phyloP scores from a whole-genome alignment of 2,329 filamentous ascomycete genomes.

The Talaromyces sp. region DNA sequence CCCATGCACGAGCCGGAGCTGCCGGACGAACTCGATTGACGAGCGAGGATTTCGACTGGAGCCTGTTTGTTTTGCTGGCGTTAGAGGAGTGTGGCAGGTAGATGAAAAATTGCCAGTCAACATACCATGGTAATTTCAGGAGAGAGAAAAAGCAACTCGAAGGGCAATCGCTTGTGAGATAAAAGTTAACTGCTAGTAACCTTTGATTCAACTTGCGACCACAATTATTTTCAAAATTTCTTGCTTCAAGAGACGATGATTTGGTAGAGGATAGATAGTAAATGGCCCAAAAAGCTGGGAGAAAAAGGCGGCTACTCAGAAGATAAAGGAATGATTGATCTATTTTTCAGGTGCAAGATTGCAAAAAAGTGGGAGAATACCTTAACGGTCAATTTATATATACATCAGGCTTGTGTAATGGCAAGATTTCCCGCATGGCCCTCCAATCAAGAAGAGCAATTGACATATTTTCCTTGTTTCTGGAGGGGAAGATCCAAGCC shows the following conservation, averaged over 20 bases:
- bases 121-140: slow-evolving; percentile 4
- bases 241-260: background rate
- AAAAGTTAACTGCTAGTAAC: background rate
- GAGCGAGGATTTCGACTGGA: background rate
- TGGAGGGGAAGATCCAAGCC: background rate
- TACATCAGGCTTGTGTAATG: background rate
- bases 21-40: slow-evolving; percentile 17
- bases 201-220: background rate
- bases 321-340: background rate
- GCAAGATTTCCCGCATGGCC: background rate
- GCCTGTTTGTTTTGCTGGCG: background rate
- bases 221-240: background rate
- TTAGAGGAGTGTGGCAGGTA: background rate
- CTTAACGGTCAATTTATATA: background rate
- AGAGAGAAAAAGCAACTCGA: background rate
- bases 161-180: background rate
- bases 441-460: background rate
- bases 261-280: background rate
- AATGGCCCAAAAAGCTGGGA: no score
- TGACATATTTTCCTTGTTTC: background rate
- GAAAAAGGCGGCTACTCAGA: background rate
- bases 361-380: background rate
- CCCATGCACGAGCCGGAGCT: slow-evolving; percentile 26
- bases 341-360: background rate
- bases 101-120: background rate